Conservation (phyloP, 805 yeast species). For the Sungouiozyma ichnusensis region DNA sequence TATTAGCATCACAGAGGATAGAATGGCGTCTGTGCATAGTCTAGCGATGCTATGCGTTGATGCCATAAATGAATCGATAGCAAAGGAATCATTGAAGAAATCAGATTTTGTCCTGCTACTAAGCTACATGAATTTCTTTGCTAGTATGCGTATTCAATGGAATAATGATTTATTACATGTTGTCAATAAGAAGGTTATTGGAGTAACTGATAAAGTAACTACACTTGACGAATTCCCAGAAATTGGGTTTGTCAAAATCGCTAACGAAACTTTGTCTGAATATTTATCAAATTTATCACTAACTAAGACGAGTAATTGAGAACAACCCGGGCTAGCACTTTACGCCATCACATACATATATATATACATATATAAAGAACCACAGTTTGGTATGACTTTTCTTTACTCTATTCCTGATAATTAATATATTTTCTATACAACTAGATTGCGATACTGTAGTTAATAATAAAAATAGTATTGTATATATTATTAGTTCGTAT, state of each 20-base stretch:
- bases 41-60: slow-evolving; percentile 33
- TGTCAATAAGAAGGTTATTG: background rate
- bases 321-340: no score
- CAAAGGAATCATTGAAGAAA: slow-evolving; percentile 3
- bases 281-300: background rate
- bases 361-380: no score
- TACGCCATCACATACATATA: no score
- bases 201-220: slow-evolving; percentile 10
- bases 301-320: no score
- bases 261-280: slow-evolving; percentile 16
- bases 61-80: slow-evolving; percentile 11
- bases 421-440: no score
- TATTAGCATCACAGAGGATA: slow-evolving; percentile 34
- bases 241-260: slow-evolving; percentile 20
- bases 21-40: slow-evolving; percentile 35
- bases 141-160: slow-evolving; percentile 28
- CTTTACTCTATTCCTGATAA: no score
- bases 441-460: no score
- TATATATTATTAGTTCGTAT: no score
- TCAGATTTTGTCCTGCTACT: slow-evolving; percentile 25
- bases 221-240: slow-evolving; percentile 15
- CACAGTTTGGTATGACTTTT: no score
- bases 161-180: slow-evolving; percentile 22
- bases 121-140: slow-evolving; percentile 47
- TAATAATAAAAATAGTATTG: no score